phyloP scores from a whole-genome alignment of 1,284 basidiomycete species.

The Rhizoctonia solani region DNA sequence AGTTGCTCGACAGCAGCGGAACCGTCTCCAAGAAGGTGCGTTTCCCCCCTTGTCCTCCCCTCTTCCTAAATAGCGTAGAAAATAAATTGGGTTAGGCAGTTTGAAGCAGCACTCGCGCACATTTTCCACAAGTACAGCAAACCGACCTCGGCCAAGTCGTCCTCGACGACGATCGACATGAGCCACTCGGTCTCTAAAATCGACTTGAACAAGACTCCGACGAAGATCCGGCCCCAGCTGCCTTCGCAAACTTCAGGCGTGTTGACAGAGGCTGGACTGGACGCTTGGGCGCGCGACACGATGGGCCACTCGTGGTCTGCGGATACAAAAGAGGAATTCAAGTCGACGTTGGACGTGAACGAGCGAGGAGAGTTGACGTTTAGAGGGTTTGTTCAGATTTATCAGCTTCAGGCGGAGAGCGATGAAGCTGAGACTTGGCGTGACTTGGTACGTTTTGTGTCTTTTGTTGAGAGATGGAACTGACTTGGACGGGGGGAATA shows the following conservation, averaged over 20 bases:
- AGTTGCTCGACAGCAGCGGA: slow-evolving; percentile 53
- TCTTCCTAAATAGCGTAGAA: too few species aligned
- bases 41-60: slow-evolving; percentile 36
- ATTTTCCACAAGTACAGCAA: slow-evolving; percentile 75
- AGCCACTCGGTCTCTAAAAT: too few species aligned
- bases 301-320: slow-evolving; percentile 74
- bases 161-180: too few species aligned
- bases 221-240: slow-evolving; percentile 43
- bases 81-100: too few species aligned
- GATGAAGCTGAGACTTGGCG: slow-evolving; percentile 82
- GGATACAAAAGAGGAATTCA: slow-evolving; percentile 74
- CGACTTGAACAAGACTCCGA: slow-evolving; percentile 10
- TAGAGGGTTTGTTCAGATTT: slow-evolving; percentile 77
- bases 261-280: slow-evolving; percentile 61
- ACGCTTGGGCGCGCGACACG: slow-evolving; percentile 74
- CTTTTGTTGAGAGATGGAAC: not conserved
- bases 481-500: too few species aligned
- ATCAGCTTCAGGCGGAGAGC: slow-evolving; percentile 77
- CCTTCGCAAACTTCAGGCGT: slow-evolving; percentile 45
- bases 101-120: slow-evolving; percentile 66
- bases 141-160: too few species aligned
- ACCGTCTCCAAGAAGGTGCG: slow-evolving; percentile 31
- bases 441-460: slow-evolving; percentile 59
- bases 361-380: slow-evolving; percentile 75
- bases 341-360: slow-evolving; percentile 72